phyloP scores from a whole-genome alignment of 257 asterid species.

The Forsythia viridissima region DNA sequence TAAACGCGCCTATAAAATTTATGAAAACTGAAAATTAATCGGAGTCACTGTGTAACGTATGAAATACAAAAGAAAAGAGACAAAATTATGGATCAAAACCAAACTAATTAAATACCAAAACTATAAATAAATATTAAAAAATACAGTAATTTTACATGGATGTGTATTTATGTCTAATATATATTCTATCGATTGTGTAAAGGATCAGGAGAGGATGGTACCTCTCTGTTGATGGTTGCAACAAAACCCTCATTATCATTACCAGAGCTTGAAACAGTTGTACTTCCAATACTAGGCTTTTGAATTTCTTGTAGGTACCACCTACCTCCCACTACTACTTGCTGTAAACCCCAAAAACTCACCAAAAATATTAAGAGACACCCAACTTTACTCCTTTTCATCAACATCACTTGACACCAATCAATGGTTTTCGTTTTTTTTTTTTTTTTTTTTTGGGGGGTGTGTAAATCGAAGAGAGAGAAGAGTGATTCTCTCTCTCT shows the following conservation, averaged over 20 bases:
- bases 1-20: background rate
- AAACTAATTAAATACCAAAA: background rate
- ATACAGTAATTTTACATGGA: background rate
- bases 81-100: background rate
- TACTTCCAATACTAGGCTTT: background rate
- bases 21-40: background rate
- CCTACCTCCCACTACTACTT: slow-evolving; percentile 34
- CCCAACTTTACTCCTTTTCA: slow-evolving; percentile 17
- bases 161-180: background rate
- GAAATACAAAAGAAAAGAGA: background rate
- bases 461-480: background rate
- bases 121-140: too few species aligned
- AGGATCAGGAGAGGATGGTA: slow-evolving; percentile 49
- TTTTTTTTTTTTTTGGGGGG: too few species aligned
- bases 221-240: slow-evolving; percentile 40
- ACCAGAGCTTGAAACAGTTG: background rate
- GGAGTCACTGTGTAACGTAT: background rate
- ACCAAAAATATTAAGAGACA: slow-evolving; percentile 18
- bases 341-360: slow-evolving; percentile 19
- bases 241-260: slow-evolving; percentile 21
- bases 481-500: background rate
- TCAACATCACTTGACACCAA: slow-evolving; percentile 16
- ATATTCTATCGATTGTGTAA: slow-evolving; percentile 35
- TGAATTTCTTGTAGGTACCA: slow-evolving; percentile 14
- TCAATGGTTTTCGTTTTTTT: background rate